Evolutionary conservation across 2,329 filamentous ascomycete species (phyloP), one percentile per base, ranked within the genome.

Genomic region (Calonectria pauciramosa): DNA sequence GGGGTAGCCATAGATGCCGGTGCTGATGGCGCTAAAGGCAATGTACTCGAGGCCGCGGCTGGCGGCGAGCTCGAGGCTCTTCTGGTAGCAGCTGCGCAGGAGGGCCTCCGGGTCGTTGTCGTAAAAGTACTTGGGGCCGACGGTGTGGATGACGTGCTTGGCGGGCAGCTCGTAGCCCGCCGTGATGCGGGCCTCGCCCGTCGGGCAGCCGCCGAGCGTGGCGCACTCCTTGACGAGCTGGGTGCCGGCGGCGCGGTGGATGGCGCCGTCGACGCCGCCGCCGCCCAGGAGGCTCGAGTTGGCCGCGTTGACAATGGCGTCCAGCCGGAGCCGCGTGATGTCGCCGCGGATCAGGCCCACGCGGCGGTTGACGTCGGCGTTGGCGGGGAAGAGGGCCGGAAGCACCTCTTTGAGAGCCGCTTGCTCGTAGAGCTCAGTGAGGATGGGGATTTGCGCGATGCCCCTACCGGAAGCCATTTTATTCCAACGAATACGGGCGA

Each of bases 251-350:
- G 94, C 95, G 36, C 90, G 85, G 84, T 99, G 97, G 80, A 99
- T 98, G 34, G 96, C 94, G 51, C 94, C 94, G 82, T 96, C 94
- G 20, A 99, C 96, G 44, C 97, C 97, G n/a, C 96, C 95, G 68
- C 97, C 97, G 70, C 96, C 96, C 0, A 94, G 89, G 0, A 99
- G 91, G 2, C 89, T 90, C 13, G 85, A 86, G 84, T 99, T 99
- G 56, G 97, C 96, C 1, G 97, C 96, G 84, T 99, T 99, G 84
- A 99, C 96, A 79, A 98, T 97, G 77, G 94, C 94, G 82, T 96
- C 95, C 59, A 96, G 90, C 38, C 89, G 84, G 5, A 99, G 91
- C 18, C 89, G 92, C 18, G 96, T 98, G 84, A 99, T 97, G 84
- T 98, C 95, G 79, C 92, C 91, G 71, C 91, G 90, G 77, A 95